Percentiles rank a stretch among this genome's conserved stretches.
These are phyloP conservation scores for Mycena rebaudengoi DNA, from an alignment of 768 basidiomycete species.

Conservation along the genomic window DNA sequence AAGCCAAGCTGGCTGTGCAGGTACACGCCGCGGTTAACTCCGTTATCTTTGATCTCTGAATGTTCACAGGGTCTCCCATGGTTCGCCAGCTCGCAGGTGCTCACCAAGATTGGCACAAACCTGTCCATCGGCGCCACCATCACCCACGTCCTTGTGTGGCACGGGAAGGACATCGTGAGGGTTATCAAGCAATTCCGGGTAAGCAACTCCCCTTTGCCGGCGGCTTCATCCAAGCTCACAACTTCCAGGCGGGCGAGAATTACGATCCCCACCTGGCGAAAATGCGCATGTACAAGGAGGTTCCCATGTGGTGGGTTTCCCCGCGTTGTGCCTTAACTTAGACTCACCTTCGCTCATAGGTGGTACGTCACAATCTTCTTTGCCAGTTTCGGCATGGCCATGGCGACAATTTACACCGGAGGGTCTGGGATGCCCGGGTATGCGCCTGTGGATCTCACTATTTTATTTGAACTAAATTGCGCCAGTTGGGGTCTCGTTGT, in stretches of 20 bases:
- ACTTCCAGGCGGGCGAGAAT: slow-evolving; percentile 39
- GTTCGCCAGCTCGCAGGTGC: slow-evolving; percentile 55
- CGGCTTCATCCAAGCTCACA: not conserved
- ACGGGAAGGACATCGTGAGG: slow-evolving; percentile 54
- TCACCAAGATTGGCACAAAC: slow-evolving; percentile 48
- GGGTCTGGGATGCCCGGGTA: slow-evolving; percentile 66
- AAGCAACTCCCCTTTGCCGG: not conserved
- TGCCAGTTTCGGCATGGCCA: slow-evolving; percentile 57
- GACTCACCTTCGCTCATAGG: not conserved
- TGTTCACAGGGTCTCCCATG: slow-evolving; percentile 49
- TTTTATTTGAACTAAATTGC: not conserved
- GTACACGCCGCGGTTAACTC: too few relatives aligned
- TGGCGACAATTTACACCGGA: slow-evolving; percentile 62
- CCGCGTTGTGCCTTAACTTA: too few relatives aligned
- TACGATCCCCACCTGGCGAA: slow-evolving; percentile 64
- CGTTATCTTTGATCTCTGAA: slow-evolving; percentile 18
- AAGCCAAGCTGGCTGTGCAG: slow-evolving; percentile 51
- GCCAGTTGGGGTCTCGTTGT: slow-evolving; percentile 60
- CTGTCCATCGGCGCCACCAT: slow-evolving; percentile 56
- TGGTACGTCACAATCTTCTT: slow-evolving; percentile 57
- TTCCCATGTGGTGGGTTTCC: slow-evolving; percentile 48
- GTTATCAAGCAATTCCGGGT: slow-evolving; percentile 55
- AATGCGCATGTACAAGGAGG: slow-evolving; percentile 54
- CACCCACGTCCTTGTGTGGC: slow-evolving; percentile 62
- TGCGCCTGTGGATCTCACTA: slow-evolving; percentile 21